Evolutionary conservation across 352 stramenopile species (phyloP), one percentile per base, ranked within the genome.

Genomic region (Phytophthora macrochlamydospora): DNA sequence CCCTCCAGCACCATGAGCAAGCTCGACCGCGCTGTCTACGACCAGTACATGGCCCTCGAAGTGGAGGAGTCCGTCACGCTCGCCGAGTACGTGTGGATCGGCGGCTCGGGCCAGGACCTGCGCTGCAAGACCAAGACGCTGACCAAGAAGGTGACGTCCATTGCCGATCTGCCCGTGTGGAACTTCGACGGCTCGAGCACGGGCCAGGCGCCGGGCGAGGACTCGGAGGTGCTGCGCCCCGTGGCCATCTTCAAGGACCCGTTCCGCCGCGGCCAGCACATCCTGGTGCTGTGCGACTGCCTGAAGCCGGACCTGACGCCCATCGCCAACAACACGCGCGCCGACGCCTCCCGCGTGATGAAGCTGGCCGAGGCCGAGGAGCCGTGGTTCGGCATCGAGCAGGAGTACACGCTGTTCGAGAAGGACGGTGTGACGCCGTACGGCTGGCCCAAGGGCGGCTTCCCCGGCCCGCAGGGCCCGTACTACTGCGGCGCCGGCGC

Each of bases 151-250:
- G 83, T 92, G 29, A 80, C 70, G 56, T 82, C 76, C 44, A 51
- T 98, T 6, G 85, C 83, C 2, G 87, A 92, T 18, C 79, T 98
- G 46, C 97, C 97, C 7, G 86, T 97, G 44, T 99, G 97, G 97
- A 99, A 99, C 85, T 99, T 99, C 72, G 97, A 99, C 67, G 97
- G 97, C 55, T 98, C 90, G 32, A 98, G 92, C 48, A 99, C 97
- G 14, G 92, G 83, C 58, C 97, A 99, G 79, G 97, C 97, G n/a
- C 96, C 96, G 0, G 97, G 97, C 42, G 91, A 99, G 71, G 96
- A 99, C 81, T 98, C 94, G 51, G 96, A 99, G 75, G 97, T 99
- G 62, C 94, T 99, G 62, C 74, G 66, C 76, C 72, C 90, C 43
- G 82, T 91, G 51, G 86, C 91, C 63, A 98, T 99, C 65, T 99